Base-by-base conservation (phyloP, 2,329 filamentous ascomycete species). In the Neocucurbitaria cava region DNA sequence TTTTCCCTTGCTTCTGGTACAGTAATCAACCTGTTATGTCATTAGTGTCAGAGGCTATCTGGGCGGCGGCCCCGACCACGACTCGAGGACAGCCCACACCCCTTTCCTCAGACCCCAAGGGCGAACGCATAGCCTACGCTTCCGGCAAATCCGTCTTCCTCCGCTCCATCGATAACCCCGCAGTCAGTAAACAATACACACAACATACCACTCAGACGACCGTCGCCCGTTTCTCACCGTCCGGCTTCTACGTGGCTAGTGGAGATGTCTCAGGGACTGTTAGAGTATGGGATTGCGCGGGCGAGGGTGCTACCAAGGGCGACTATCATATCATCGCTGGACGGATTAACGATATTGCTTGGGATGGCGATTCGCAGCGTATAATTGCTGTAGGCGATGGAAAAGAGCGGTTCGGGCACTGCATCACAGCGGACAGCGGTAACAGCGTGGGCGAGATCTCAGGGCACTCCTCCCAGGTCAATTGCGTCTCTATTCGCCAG, bases 81-180 rank as follows among this genome's bases (percentile, higher is more conserved):
- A 87, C 86, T 52, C 87, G 95, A 64, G 94, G 93, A 54, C 89
- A 93, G 74, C 89, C 94, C 55, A 97, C 94, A 11, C 91, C 91
- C 72, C 87, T 99, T 45, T 96, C 92, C 33, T 85, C 87, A 39
- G 94, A 98, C 76, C 79, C 89, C 59, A 96, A 96, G 77, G 94
- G 95, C 63, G 89, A 97, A 79, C 87, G 91, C 63, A 88, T 99
- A 78, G 90, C 92, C 55, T 99, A 99, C 77, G 92, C 94, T 57
- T 94, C 92, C 48, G 93, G 92, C 72, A 98, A 98, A 82, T 98
- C 94, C 58, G 89, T 99, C 78, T 98, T 97, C 79, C 83, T 99
- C 43, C 92, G 95, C 66, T 93, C 89, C 59, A 96, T 99, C 80
- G 94, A 99, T 79, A 82, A 95, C 74, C 94, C 94, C 47, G 84